These are phyloP conservation scores for Nepenthes mirabilis DNA, from an alignment of 148 eudicot species.

Conservation along the genomic window DNA sequence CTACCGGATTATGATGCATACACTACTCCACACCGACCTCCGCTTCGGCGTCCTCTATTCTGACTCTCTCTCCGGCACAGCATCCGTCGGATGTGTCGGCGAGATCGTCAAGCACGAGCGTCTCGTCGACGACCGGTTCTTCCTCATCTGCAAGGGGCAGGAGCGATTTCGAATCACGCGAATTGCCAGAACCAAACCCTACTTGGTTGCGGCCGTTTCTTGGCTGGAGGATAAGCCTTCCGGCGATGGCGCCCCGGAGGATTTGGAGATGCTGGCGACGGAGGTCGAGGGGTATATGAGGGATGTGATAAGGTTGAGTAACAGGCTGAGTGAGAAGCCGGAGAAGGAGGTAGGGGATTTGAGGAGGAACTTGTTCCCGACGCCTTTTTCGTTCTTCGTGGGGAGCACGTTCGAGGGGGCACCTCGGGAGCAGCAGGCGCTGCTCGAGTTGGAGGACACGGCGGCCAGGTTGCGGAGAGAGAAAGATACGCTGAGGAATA, in stretches of 20 bases:
- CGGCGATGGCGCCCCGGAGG: conserved; percentile 25
- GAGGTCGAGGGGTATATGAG: conserved; percentile 78
- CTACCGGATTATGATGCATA: conserved; percentile 95
- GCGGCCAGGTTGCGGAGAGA: conserved; percentile 71
- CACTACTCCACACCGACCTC: conserved; percentile 73
- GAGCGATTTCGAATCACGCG: conserved; percentile 64
- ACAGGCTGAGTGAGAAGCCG: conserved; percentile 65
- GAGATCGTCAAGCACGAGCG: conserved; percentile 84
- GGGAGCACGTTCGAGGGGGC: conserved; percentile 95
- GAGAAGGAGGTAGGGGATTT: conserved; percentile 77
- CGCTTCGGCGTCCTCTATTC: conserved; percentile 79
- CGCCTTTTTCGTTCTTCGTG: conserved; percentile 90
- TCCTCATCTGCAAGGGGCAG: conserved; percentile 80
- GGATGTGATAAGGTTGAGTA: conserved; percentile 80
- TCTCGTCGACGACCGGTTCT: conserved; percentile 72
- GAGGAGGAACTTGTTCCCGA: conserved; percentile 73
- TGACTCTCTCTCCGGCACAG: conserved; percentile 41
- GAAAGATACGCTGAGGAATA: conserved; percentile 77
- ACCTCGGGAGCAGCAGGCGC: conserved; percentile 85
- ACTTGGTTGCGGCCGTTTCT: conserved; percentile 58
- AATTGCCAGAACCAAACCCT: conserved; percentile 60
- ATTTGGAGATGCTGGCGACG: conserved; percentile 38
- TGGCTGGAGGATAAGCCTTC: conserved; percentile 86
- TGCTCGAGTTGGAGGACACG: conserved; percentile 86
- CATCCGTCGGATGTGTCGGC: conserved; percentile 90